Percentiles rank a stretch among this genome's conserved stretches.
Conservation (phyloP, 805 yeast genomes). For the Blastobotrys parvus region DNA sequence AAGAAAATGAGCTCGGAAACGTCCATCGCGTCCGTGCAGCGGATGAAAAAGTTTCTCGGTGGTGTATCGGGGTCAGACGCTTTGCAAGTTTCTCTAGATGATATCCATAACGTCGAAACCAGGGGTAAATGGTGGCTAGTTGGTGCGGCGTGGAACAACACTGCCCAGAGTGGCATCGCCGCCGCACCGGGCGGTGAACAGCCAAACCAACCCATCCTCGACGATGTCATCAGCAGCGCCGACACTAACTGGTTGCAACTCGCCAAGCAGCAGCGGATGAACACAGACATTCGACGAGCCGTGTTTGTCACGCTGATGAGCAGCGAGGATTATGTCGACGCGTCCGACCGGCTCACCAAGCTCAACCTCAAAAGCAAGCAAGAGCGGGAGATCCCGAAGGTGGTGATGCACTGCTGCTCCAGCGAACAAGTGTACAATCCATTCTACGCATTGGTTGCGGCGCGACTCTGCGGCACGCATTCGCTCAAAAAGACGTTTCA, state of each 20-base stretch:
- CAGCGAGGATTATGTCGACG: slow-evolving; percentile 85
- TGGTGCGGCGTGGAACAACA: slow-evolving; percentile 95
- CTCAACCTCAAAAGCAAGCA: slow-evolving; percentile 70
- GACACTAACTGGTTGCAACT: slow-evolving; percentile 85
- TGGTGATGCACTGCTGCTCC: slow-evolving; percentile 76
- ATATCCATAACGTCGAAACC: slow-evolving; percentile 65
- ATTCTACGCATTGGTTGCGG: slow-evolving; percentile 74
- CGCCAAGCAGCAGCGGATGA: slow-evolving; percentile 84
- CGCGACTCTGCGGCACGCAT: slow-evolving; percentile 64
- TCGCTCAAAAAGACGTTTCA: slow-evolving; percentile 76
- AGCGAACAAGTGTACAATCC: slow-evolving; percentile 83
- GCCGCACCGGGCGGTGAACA: neutral
- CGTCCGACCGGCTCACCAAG: slow-evolving; percentile 73
- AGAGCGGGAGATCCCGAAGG: slow-evolving; percentile 78
- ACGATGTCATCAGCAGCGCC: slow-evolving; percentile 39
- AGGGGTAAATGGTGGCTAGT: slow-evolving; percentile 99
- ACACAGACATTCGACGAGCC: slow-evolving; percentile 90
- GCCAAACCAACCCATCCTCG: slow-evolving; percentile 19
- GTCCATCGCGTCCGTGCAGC: slow-evolving; percentile 42
- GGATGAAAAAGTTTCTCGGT: slow-evolving; percentile 59
- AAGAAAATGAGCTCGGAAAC: slow-evolving; percentile 45
- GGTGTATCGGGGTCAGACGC: slow-evolving; percentile 56
- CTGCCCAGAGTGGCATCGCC: slow-evolving; percentile 20
- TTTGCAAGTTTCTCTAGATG: slow-evolving; percentile 73
- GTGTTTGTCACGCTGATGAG: slow-evolving; percentile 93